These are phyloP conservation scores for Spatholobus suberectus DNA, from an alignment of 306 rosid species.

Conservation along the genomic window DNA sequence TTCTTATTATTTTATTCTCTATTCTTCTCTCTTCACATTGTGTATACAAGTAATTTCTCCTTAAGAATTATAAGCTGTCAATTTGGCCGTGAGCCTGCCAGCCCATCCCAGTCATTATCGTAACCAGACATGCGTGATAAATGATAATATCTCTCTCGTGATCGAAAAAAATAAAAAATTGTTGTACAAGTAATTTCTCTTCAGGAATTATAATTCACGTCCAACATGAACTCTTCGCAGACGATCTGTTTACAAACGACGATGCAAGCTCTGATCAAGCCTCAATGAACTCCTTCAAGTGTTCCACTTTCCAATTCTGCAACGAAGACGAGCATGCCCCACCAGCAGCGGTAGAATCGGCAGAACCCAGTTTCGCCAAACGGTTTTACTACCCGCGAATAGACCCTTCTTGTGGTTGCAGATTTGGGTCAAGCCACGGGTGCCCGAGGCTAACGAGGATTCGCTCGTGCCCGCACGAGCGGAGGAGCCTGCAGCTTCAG, in stretches of 20 bases:
- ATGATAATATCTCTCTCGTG: too few relatives aligned
- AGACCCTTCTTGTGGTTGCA: constrained; percentile 17
- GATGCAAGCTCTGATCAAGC: constrained; percentile 64
- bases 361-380: constrained; percentile 22
- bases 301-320: constrained; percentile 55
- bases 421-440: background rate
- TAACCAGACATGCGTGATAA: too few relatives aligned
- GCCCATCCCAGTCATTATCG: too few relatives aligned
- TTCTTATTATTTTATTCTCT: too few relatives aligned
- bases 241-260: constrained; percentile 51
- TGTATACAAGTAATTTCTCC: too few relatives aligned
- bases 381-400: background rate
- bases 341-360: constrained; percentile 20
- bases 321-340: constrained; percentile 53
- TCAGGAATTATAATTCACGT: background rate
- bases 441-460: constrained; percentile 38
- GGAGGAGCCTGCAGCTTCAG: constrained; percentile 64
- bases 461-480: constrained; percentile 56
- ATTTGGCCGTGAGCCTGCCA: too few relatives aligned
- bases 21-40: too few relatives aligned
- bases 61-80: too few relatives aligned
- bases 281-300: constrained; percentile 67
- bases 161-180: too few relatives aligned
- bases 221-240: constrained; percentile 37
- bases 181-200: background rate